Conservation (phyloP, 108 stramenopile species). For the Epipyxis sp. region DNA sequence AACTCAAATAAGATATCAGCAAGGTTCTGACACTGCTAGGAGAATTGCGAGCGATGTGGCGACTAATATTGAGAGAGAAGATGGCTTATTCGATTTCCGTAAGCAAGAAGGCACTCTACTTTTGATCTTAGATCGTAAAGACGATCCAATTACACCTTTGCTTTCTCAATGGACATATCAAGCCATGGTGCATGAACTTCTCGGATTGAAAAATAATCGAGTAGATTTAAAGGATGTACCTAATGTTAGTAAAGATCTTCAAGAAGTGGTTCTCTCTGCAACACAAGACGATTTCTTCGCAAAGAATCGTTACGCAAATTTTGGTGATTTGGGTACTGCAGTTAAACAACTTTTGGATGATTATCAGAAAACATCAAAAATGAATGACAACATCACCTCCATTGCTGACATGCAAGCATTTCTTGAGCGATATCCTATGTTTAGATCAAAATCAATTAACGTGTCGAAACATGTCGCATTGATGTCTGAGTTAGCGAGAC, state of each 20-base stretch:
- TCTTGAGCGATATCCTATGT: conserved; percentile 93
- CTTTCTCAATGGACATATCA: conserved; percentile 99
- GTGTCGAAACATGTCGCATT: conserved; percentile 95
- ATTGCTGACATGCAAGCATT: conserved; percentile 99
- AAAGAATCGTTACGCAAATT: conserved; percentile 85
- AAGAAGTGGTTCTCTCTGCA: conserved; percentile 88
- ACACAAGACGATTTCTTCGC: conserved; percentile 89
- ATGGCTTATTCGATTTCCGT: conserved; percentile 89
- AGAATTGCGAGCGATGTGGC: conserved; percentile 69
- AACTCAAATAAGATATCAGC: conserved; percentile 77
- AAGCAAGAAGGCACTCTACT: conserved; percentile 57
- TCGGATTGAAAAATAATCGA: conserved; percentile 93
- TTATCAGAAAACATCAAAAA: conserved; percentile 79
- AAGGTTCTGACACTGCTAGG: conserved; percentile 56
- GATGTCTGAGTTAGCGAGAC: conserved; percentile 87
- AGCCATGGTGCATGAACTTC: conserved; percentile 98
- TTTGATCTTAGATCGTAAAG: conserved; percentile 88
- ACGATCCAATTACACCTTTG: conserved; percentile 97
- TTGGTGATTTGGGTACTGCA: conserved; percentile 91
- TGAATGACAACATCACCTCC: conserved; percentile 69
- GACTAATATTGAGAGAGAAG: conserved; percentile 72
- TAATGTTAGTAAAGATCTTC: conserved; percentile 79
- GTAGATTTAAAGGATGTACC: conserved; percentile 82
- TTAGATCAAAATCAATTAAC: conserved; percentile 75
- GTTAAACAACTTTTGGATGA: conserved; percentile 88